Conservation (phyloP, 306 rosid genomes). For the Erythrophleum fordii region DNA sequence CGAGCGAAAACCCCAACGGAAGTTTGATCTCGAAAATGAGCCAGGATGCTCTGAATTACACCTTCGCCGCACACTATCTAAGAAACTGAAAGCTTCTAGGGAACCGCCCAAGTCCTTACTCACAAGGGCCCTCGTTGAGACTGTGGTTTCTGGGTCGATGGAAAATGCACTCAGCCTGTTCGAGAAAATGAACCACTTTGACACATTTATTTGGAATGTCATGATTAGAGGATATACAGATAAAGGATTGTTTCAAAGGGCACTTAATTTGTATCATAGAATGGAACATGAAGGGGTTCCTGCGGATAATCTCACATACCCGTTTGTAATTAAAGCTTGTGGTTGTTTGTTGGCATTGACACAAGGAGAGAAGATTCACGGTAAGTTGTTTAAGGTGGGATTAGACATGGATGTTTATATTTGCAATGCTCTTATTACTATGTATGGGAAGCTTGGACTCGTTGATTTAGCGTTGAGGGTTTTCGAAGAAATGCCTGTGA, state of each 20-base stretch:
- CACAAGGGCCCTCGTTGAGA: slow-evolving; percentile 36
- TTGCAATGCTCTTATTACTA: slow-evolving; percentile 50
- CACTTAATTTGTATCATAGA: slow-evolving; percentile 46
- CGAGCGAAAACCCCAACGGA: slow-evolving; percentile 22
- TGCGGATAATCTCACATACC: slow-evolving; percentile 55
- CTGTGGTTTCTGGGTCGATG: slow-evolving; percentile 47
- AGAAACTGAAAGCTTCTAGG: neutral
- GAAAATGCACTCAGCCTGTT: slow-evolving; percentile 57
- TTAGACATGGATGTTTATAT: slow-evolving; percentile 54
- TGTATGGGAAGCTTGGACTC: slow-evolving; percentile 57
- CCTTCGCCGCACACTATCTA: neutral
- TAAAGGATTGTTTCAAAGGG: slow-evolving; percentile 46
- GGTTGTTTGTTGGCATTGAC: slow-evolving; percentile 42
- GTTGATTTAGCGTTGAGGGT: slow-evolving; percentile 48
- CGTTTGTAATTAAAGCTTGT: slow-evolving; percentile 59
- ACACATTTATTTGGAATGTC: slow-evolving; percentile 54
- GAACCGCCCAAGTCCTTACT: slow-evolving; percentile 34
- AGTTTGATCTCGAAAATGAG: slow-evolving; percentile 13
- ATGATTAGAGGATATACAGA: slow-evolving; percentile 55
- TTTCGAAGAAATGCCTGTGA: slow-evolving; percentile 57
- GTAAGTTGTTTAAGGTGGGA: slow-evolving; percentile 52
- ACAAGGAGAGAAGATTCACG: slow-evolving; percentile 51
- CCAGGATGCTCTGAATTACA: slow-evolving; percentile 18
- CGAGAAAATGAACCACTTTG: slow-evolving; percentile 50
- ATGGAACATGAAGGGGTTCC: slow-evolving; percentile 55